Percentiles rank a stretch among this genome's conserved stretches.
Conservation (phyloP, 192 early-diverging fungal species). For the Podila minutissima region DNA sequence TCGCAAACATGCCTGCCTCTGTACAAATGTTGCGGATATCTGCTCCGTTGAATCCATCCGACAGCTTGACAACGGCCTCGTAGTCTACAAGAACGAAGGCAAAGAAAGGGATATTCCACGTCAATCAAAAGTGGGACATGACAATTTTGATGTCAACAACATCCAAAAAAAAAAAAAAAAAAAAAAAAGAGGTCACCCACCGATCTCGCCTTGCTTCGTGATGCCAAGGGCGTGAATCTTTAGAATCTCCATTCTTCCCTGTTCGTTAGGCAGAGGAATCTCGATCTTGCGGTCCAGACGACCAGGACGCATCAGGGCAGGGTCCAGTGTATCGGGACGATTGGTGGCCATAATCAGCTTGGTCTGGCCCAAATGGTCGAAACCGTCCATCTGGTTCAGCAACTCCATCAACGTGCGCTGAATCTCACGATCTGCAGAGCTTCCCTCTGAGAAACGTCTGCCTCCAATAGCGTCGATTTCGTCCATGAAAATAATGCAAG, state of each 20-base stretch:
- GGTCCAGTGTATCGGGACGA: slow-evolving; percentile 98
- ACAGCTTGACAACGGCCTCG: slow-evolving; percentile 97
- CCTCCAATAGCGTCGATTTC: slow-evolving; percentile 99
- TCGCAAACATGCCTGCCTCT: slow-evolving; percentile 99
- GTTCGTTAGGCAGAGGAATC: slow-evolving; percentile 98
- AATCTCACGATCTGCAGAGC: slow-evolving; percentile 99
- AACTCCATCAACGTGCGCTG: slow-evolving; percentile 99
- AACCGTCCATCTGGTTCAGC: slow-evolving; percentile 99
- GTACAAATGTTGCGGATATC: slow-evolving; percentile 99
- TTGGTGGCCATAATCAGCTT: slow-evolving; percentile 99
- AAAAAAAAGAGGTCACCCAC: slow-evolving; percentile 52
- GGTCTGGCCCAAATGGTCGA: slow-evolving; percentile 96
- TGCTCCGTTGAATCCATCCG: slow-evolving; percentile 98
- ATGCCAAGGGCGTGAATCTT: slow-evolving; percentile 96
- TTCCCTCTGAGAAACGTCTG: slow-evolving; percentile 97
- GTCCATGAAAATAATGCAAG: slow-evolving; percentile 99
- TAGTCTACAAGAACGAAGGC: slow-evolving; percentile 72
- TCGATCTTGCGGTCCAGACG: slow-evolving; percentile 99
- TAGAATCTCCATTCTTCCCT: slow-evolving; percentile 95
- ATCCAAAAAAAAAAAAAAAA: neutral
- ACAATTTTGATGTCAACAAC: neutral
- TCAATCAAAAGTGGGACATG: neutral
- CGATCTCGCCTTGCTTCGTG: slow-evolving; percentile 96
- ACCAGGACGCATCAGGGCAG: slow-evolving; percentile 96
- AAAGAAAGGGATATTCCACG: neutral